These are phyloP conservation scores for Linnemannia elongata DNA, from an alignment of 192 early-diverging fungal species.

Conservation along the genomic window DNA sequence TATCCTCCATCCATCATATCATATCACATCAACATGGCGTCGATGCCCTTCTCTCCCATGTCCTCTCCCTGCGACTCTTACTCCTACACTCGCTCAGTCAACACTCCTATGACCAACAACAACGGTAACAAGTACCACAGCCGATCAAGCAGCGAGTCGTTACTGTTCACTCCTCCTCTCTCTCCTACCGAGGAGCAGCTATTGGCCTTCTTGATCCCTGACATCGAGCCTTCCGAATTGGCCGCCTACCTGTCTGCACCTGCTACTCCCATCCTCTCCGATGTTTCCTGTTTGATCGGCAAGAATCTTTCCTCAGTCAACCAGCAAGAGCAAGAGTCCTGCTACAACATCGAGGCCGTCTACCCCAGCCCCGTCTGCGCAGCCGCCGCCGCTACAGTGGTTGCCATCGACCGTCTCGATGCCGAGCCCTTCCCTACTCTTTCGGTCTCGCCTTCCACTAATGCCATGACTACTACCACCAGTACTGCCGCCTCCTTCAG, in stretches of 20 bases:
- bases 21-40: slow-evolving; percentile 13
- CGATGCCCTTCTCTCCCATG: slow-evolving; percentile 28
- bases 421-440: slow-evolving; percentile 10
- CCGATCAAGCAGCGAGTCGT: slow-evolving; percentile 36
- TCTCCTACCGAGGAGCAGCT: slow-evolving; percentile 53
- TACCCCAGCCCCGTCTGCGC: slow-evolving; percentile 55
- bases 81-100: slow-evolving; percentile 12
- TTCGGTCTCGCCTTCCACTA: slow-evolving; percentile 1
- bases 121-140: slow-evolving; percentile 14
- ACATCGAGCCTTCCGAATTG: slow-evolving; percentile 53
- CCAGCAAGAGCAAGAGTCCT: not conserved
- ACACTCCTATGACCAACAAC: slow-evolving; percentile 1
- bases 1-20: not conserved
- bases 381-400: slow-evolving; percentile 51
- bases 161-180: slow-evolving; percentile 50
- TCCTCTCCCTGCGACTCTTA: slow-evolving; percentile 15
- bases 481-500: not conserved
- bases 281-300: slow-evolving; percentile 46
- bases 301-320: slow-evolving; percentile 11
- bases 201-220: slow-evolving; percentile 50
- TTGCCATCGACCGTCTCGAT: slow-evolving; percentile 39
- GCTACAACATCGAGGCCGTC: slow-evolving; percentile 29
- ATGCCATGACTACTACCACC: not conserved
- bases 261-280: slow-evolving; percentile 36
- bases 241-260: slow-evolving; percentile 53